phyloP scores from a whole-genome alignment of 805 yeast genomes.

The Yamadazyma tumulicola region DNA sequence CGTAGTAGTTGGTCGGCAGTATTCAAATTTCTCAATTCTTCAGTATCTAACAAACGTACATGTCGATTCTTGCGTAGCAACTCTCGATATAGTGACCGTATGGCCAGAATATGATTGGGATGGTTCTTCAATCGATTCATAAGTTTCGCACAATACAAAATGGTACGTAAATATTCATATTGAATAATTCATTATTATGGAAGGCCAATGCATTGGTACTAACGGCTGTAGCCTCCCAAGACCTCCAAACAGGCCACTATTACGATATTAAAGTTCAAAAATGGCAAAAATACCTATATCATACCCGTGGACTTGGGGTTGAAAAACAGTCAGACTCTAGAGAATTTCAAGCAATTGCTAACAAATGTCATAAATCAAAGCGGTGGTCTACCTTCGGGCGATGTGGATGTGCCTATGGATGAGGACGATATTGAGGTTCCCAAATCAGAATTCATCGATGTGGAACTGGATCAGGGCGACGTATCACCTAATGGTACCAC shows the following conservation, averaged over 20 bases:
- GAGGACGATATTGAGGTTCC: constrained; percentile 34
- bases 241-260: no score
- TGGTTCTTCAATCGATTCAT: constrained; percentile 4
- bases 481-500: constrained; percentile 3
- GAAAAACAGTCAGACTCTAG: constrained; percentile 12
- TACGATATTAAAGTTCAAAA: constrained; percentile 37
- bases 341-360: constrained; percentile 22
- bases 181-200: no score
- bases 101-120: constrained; percentile 7
- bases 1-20: no score
- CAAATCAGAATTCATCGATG: constrained; percentile 31
- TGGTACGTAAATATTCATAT: constrained; percentile 4
- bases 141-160: background rate
- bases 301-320: constrained; percentile 21
- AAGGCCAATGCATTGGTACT: background rate
- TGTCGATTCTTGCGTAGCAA: constrained; percentile 8
- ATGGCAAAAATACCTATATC: constrained; percentile 27
- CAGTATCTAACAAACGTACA: no score
- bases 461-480: constrained; percentile 11
- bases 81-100: constrained; percentile 11
- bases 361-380: constrained; percentile 38
- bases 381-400: constrained; percentile 45
- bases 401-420: constrained; percentile 23
- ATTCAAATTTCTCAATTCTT: no score
- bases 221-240: constrained; percentile 4